Conservation (phyloP, 169 alveolate genomes). For the Plasmodium blacklocki region DNA sequence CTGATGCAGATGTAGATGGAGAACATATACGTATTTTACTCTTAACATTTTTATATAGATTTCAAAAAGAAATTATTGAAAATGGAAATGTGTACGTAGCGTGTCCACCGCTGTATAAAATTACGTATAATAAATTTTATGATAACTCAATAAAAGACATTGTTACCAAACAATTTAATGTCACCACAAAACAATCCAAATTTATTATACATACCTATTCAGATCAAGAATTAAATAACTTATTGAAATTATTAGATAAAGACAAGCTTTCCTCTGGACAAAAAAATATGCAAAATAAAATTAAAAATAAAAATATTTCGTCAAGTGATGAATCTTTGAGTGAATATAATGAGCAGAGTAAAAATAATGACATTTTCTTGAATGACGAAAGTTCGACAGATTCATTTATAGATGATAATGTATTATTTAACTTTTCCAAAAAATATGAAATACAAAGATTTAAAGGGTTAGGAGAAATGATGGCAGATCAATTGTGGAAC, state of each 20-base stretch:
- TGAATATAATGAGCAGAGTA: neutral
- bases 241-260: constrained; percentile 56
- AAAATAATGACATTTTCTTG: neutral
- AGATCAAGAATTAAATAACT: constrained; percentile 35
- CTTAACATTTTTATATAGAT: constrained; percentile 83
- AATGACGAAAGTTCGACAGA: neutral
- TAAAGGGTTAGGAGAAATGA: constrained; percentile 91
- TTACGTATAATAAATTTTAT: constrained; percentile 77
- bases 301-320: neutral
- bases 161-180: constrained; percentile 67
- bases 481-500: constrained; percentile 88
- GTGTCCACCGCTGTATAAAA: constrained; percentile 87
- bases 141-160: constrained; percentile 35
- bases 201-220: constrained; percentile 73
- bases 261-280: constrained; percentile 24
- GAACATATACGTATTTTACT: constrained; percentile 86
- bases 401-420: constrained; percentile 12
- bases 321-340: neutral
- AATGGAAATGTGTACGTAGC: constrained; percentile 87
- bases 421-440: constrained; percentile 47
- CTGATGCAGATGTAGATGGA: constrained; percentile 92
- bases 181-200: constrained; percentile 78
- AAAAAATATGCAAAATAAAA: neutral
- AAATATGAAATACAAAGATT: constrained; percentile 83
- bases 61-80: constrained; percentile 81